Percentiles rank a stretch among this genome's conserved stretches.
phyloP scores from a whole-genome alignment of 768 basidiomycete species.

The Russula sp. region DNA sequence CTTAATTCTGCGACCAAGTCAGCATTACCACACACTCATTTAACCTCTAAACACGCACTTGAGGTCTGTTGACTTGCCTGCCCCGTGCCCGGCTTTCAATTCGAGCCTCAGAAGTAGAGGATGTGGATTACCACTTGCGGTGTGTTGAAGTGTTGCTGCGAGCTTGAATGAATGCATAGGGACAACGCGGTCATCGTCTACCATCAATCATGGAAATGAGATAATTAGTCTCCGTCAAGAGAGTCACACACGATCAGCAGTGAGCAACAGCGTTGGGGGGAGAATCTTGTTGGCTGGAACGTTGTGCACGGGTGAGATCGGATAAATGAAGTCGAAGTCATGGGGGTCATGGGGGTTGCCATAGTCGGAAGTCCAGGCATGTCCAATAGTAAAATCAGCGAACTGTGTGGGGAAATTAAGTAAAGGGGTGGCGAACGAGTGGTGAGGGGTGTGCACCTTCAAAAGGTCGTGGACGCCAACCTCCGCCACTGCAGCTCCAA shows the following conservation, averaged over 20 bases:
- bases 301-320: conserved; percentile 76
- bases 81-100: conserved; percentile 74
- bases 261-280: conserved; percentile 68
- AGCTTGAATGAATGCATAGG: conserved; percentile 82
- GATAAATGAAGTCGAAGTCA: conserved; percentile 81
- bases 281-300: conserved; percentile 51
- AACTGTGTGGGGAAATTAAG: conserved; percentile 37
- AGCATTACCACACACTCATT: not conserved
- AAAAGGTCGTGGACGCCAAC: conserved; percentile 78
- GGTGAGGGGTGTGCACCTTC: conserved; percentile 40
- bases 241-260: conserved; percentile 63
- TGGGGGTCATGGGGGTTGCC: conserved; percentile 66
- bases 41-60: conserved; percentile 32
- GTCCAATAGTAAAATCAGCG: conserved; percentile 69
- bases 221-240: not conserved
- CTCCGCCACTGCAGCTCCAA: conserved; percentile 74
- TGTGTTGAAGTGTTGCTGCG: conserved; percentile 69
- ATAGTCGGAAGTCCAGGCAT: conserved; percentile 74
- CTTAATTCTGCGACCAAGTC: conserved; percentile 46
- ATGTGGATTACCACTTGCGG: conserved; percentile 53
- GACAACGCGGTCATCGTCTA: conserved; percentile 84
- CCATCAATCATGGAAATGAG: not conserved
- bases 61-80: conserved; percentile 69
- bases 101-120: conserved; percentile 74
- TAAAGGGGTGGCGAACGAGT: not conserved